Conservation (phyloP, 371 early-diverging fungal genomes). For the Nematocida sp. region DNA sequence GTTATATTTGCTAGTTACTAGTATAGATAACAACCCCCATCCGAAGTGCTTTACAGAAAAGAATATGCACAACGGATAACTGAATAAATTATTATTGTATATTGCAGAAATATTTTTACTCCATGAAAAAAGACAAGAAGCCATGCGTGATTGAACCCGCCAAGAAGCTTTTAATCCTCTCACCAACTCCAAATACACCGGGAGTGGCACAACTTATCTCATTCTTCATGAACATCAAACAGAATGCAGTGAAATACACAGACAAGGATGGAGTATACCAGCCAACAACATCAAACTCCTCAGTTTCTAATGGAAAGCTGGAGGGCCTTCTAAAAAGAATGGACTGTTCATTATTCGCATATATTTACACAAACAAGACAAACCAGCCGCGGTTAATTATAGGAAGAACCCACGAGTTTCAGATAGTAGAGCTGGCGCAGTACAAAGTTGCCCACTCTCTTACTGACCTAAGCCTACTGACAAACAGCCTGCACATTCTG, state of each 20-base stretch:
- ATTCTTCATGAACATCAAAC: slow-evolving; percentile 29
- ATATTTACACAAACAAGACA: slow-evolving; percentile 27
- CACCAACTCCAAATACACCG: slow-evolving; percentile 28
- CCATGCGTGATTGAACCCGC: slow-evolving; percentile 36
- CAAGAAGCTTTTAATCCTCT: slow-evolving; percentile 31
- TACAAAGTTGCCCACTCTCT: slow-evolving; percentile 7
- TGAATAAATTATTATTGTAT: slow-evolving; percentile 9
- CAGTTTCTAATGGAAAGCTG: slow-evolving; percentile 43
- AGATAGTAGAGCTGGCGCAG: slow-evolving; percentile 38
- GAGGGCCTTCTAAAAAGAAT: slow-evolving; percentile 42
- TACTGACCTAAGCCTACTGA: not conserved
- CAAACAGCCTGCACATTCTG: slow-evolving; percentile 16
- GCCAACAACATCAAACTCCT: slow-evolving; percentile 35
- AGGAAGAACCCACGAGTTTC: slow-evolving; percentile 50
- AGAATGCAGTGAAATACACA: slow-evolving; percentile 33
- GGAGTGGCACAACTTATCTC: slow-evolving; percentile 7
- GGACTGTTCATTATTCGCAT: slow-evolving; percentile 38
- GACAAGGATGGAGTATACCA: slow-evolving; percentile 33
- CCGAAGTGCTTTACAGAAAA: not conserved
- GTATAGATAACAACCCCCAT: too few relatives aligned
- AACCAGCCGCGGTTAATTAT: slow-evolving; percentile 11
- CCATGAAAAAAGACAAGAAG: slow-evolving; percentile 29
- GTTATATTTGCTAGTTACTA: too few relatives aligned
- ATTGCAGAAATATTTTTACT: slow-evolving; percentile 12
- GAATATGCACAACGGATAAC: not conserved